phyloP scores from a whole-genome alignment of 192 early-diverging fungal species.

The Backusella tarrabulga region DNA sequence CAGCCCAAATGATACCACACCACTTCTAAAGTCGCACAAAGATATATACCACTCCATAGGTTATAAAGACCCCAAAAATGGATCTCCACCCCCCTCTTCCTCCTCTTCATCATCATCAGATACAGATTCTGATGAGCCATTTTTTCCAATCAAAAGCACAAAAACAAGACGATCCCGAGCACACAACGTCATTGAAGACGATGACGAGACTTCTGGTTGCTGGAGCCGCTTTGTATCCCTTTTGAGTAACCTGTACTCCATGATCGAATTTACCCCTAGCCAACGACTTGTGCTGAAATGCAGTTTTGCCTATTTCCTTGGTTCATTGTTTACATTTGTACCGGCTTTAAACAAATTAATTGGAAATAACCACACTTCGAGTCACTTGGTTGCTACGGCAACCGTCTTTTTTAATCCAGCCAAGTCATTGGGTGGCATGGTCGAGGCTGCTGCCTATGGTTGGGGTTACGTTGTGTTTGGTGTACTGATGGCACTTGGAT shows the following conservation, averaged over 20 bases:
- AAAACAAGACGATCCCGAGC: not conserved
- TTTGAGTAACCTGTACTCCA: not conserved
- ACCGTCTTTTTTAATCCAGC: conserved; percentile 78
- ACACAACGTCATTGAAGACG: not conserved
- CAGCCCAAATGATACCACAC: conserved; percentile 21
- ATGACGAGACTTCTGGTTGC: not conserved
- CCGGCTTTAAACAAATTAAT: conserved; percentile 50
- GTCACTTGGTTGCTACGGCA: conserved; percentile 73
- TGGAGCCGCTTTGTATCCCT: not conserved
- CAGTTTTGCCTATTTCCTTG: conserved; percentile 64
- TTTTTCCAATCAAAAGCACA: conserved; percentile 11
- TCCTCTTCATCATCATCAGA: conserved; percentile 14
- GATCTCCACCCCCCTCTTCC: not conserved
- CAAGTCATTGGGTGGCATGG: conserved; percentile 67
- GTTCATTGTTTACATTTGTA: conserved; percentile 66
- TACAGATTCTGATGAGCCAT: conserved; percentile 18
- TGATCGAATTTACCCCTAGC: not conserved
- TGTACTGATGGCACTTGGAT: conserved; percentile 38
- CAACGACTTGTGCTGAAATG: conserved; percentile 54
- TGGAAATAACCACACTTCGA: conserved; percentile 57
- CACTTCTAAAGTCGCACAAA: conserved; percentile 8
- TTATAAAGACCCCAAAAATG: conserved; percentile 11
- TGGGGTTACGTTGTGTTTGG: conserved; percentile 44
- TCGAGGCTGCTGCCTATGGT: conserved; percentile 47
- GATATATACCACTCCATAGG: not conserved